Evolutionary conservation across 495 filamentous ascomycete genomes (phyloP), one percentile per base, ranked within the genome.

Genomic region (Rusavskia elegans): DNA sequence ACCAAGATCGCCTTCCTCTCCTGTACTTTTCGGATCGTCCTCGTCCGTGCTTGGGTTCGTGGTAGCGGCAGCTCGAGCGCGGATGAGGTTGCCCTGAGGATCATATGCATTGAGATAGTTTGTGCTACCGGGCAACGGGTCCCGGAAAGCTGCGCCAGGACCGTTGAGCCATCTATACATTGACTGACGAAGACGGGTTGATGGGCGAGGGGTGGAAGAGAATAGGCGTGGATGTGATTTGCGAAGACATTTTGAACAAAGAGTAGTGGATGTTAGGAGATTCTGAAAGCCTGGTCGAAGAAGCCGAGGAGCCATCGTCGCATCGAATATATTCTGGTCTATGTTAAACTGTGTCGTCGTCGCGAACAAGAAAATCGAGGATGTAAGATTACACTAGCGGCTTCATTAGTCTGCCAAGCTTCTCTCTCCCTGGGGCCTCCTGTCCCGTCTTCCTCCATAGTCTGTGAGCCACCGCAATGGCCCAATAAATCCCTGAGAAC

Each of bases 101-200:
- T 74, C 68, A 53, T 72, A 72, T 17, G 69, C 65, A 44, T 68
- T 68, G 42, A 89, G 58, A 57, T 88, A 87, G 51, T 87, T 87
- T 5, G 81, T 80, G n/a, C 67, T 63, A 20, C 75, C 75, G 1
- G 74, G 73, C 4, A 69, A 62, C 40, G 81, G 80, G 20, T 76
- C 62, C 48, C 77, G 76, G 48, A 80, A 77, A 10, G 53, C 57
- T 27, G 65, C 59, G 25, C 85, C 85, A 14, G 74, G 70, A 9
- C 69, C 73, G 48, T 73, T 72, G 11, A 89, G 68, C 85, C 85
- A 90, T 52, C 64, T 64, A 53, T 77, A 85, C 73, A 89, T 85
- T 13, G 65, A 54, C 49, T 68, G 66, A 42, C 83, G 79, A 14
- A 68, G 64, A 53, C 64, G 66, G 16, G 75, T 78, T 19, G 45